A percentile compares a stretch with the other conserved stretches of the same genome.
Conservation (phyloP, 371 early-diverging fungal genomes). For the Fennellomyces sp. region DNA sequence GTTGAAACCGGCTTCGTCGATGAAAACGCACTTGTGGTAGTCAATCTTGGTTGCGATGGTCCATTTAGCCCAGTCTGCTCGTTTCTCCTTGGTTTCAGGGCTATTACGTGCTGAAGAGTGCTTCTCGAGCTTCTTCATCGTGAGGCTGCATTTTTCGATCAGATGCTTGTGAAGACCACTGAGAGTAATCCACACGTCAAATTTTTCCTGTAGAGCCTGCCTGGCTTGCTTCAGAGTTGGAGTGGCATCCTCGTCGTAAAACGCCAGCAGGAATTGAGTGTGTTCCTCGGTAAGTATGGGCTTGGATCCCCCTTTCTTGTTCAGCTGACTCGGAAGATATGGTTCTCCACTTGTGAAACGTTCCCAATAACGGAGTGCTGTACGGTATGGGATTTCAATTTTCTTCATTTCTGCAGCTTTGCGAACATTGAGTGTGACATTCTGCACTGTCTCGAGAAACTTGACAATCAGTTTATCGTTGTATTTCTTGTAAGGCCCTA, state of each 20-base stretch:
- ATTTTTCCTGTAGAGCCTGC: neutral
- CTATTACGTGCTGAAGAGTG: neutral
- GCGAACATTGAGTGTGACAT: neutral
- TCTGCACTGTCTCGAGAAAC: neutral
- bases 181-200: neutral
- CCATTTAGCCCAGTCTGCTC: neutral
- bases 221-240: neutral
- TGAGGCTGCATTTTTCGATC: neutral
- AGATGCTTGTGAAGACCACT: neutral
- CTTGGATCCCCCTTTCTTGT: neutral
- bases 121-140: neutral
- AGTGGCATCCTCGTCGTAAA: neutral
- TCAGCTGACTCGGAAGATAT: neutral
- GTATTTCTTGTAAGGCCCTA: neutral
- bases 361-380: neutral
- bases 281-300: neutral
- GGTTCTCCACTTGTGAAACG: neutral
- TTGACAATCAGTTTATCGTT: neutral
- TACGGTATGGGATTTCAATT: neutral
- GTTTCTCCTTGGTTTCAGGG: neutral
- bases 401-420: neutral
- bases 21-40: conserved; percentile 6
- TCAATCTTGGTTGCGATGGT: neutral
- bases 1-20: conserved; percentile 10
- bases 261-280: neutral